Conservation (phyloP, 2,329 filamentous ascomycete genomes). For the Hypoxylon sp. region DNA sequence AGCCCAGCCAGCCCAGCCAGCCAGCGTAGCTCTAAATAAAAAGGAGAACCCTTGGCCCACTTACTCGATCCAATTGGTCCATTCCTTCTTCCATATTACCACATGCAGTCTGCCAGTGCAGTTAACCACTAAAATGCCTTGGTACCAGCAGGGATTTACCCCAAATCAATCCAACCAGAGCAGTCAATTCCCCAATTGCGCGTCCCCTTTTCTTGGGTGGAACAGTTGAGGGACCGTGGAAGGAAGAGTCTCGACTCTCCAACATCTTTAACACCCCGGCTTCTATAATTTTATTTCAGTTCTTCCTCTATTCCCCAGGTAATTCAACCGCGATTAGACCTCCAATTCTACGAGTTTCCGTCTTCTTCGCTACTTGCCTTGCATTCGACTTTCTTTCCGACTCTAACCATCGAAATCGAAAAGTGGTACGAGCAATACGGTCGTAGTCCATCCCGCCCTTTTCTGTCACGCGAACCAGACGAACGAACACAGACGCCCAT, state of each 20-base stretch:
- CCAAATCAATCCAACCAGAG: constrained; percentile 9
- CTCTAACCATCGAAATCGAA: constrained; percentile 6
- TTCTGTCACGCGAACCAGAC: constrained; percentile 16
- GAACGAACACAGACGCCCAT: constrained; percentile 1
- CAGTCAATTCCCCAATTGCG: constrained; percentile 32
- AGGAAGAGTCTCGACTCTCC: constrained; percentile 10
- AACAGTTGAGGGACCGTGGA: constrained; percentile 2
- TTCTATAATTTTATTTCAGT: background rate
- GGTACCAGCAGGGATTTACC: constrained; percentile 16
- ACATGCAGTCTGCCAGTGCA: too few species aligned
- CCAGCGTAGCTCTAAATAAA: constrained; percentile 1
- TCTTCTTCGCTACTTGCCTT: background rate
- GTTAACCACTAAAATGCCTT: constrained; percentile 9
- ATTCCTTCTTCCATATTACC: constrained; percentile 14
- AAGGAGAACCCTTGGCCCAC: constrained; percentile 15
- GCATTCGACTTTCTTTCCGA: background rate
- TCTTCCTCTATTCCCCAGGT: background rate
- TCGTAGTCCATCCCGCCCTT: background rate
- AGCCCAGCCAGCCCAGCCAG: too few species aligned
- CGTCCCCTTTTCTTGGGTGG: constrained; percentile 25
- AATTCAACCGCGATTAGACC: background rate
- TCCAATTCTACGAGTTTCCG: background rate
- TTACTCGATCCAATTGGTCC: constrained; percentile 3
- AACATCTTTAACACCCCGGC: constrained; percentile 3
- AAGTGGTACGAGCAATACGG: background rate